phyloP scores from a whole-genome alignment of 2,329 filamentous ascomycete species.

The Trichophyton benhamiae region DNA sequence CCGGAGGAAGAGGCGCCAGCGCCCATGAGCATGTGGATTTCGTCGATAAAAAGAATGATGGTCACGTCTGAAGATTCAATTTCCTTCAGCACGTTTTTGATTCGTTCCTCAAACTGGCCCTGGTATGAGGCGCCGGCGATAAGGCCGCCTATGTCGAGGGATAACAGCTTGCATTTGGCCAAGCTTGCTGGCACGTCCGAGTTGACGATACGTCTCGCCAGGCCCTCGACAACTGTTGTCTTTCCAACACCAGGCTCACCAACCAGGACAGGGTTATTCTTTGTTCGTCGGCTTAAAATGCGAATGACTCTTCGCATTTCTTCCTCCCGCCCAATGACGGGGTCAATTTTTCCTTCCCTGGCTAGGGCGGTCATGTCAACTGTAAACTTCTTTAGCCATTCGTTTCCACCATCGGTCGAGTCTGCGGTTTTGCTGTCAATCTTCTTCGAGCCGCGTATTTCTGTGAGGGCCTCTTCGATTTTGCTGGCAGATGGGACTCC shows the following conservation, averaged over 20 bases:
- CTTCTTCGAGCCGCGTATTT: constrained; percentile 81
- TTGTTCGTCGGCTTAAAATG: constrained; percentile 83
- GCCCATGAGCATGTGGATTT: constrained; percentile 97
- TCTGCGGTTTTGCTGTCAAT: constrained; percentile 96
- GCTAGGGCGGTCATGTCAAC: constrained; percentile 97
- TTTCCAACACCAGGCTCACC: constrained; percentile 97
- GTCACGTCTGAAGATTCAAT: constrained; percentile 90
- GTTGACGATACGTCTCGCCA: constrained; percentile 92
- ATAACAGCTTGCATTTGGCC: constrained; percentile 83
- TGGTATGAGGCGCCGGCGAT: constrained; percentile 97
- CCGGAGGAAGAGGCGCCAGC: constrained; percentile 89
- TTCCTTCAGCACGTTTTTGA: constrained; percentile 98
- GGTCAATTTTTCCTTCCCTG: constrained; percentile 92
- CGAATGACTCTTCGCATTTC: constrained; percentile 86
- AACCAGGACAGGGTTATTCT: constrained; percentile 97
- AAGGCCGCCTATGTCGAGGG: constrained; percentile 85
- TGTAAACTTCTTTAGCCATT: constrained; percentile 95
- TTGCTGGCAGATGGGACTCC: constrained; percentile 88
- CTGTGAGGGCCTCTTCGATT: constrained; percentile 76
- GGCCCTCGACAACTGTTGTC: constrained; percentile 91
- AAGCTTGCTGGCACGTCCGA: constrained; percentile 92
- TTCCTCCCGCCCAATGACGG: constrained; percentile 91
- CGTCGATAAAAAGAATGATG: constrained; percentile 96
- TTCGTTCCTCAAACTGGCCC: constrained; percentile 96
- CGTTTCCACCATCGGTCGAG: constrained; percentile 66